Evolutionary conservation across 331 rosid genomes (phyloP), one percentile per base, ranked within the genome.

Genomic region (Pyracantha coccinea): DNA sequence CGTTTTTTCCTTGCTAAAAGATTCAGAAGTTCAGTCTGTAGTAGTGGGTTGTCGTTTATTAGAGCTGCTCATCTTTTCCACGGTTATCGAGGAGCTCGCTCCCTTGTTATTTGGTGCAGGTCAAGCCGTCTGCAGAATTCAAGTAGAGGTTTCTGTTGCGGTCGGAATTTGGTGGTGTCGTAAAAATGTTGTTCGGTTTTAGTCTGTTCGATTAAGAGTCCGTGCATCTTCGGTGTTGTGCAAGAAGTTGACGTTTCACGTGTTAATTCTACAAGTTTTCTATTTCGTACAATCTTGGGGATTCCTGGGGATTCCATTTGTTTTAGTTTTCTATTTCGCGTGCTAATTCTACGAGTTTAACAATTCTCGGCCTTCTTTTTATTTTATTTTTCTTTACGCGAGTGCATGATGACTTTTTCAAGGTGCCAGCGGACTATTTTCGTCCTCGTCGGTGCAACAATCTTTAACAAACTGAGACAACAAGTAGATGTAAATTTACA

Each of bases 181-280:
- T n/a, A 33, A 27, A 32, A 29, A 27, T 21, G 14, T 1, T 55
- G 19, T 58, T 32, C 24, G 24, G 32, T 55, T 44, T 72, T 9
- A 11, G 4, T 58, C 27, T 52, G 81, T 67, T 78, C 71, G 25
- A 88, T 85, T 88, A 88, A 83, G 79, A 31, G 82, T 88, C 71
- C 71, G 31, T 78, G 76, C 54, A 11, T 77, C 68, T 76, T 15
- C 41, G 74, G 77, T 76, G 24, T 38, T 67, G 33, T 44, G 47
- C 65, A 55, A 15, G 7, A n/a, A 35, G 14, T 35, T 69, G 8
- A 6, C 29, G 1, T 63, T 53, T 32, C 19, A 53, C 24, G 29
- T 24, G 20, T 66, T 28, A 57, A 25, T 33, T 27, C 52, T 27
- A 23, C 28, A 23, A 77, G 45, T 13, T 57, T 21, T 15, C 9